Percentiles rank a stretch among this genome's conserved stretches.
Evolutionary conservation across 1,284 basidiomycete species (phyloP).

Genomic region (Schizophyllum commune): DNA sequence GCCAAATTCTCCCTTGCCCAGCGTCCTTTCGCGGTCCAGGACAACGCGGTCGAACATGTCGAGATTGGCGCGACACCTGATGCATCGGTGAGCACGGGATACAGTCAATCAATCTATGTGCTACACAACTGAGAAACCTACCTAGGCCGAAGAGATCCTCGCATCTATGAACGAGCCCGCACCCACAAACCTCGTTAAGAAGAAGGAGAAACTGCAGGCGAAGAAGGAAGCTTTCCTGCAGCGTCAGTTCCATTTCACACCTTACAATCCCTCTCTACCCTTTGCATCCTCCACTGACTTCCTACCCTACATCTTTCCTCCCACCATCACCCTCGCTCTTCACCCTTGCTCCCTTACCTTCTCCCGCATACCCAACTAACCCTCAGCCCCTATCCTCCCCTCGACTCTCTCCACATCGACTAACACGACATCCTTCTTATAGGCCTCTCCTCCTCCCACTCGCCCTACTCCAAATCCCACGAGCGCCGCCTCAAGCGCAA

Average conservation of each 20-base stretch:
- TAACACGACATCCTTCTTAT: no score
- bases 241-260: slow-evolving; percentile 32
- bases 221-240: slow-evolving; percentile 65
- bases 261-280: background rate
- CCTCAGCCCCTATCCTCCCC: no score
- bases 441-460: slow-evolving; percentile 49
- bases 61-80: slow-evolving; percentile 32
- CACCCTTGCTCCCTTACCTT: no score
- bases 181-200: slow-evolving; percentile 32
- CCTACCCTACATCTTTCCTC: no score
- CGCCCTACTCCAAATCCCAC: slow-evolving; percentile 73
- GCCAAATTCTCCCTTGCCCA: slow-evolving; percentile 40
- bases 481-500: slow-evolving; percentile 63
- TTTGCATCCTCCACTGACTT: slow-evolving; percentile 4
- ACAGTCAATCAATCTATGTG: background rate
- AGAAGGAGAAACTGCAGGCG: slow-evolving; percentile 62
- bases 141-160: slow-evolving; percentile 41
- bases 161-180: slow-evolving; percentile 21
- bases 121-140: background rate
- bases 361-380: no score
- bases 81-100: slow-evolving; percentile 29
- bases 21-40: slow-evolving; percentile 34
- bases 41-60: slow-evolving; percentile 39
- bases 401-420: no score
- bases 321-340: no score